Conservation (phyloP, 1,284 basidiomycete species). For the Schizophyllum commune region DNA sequence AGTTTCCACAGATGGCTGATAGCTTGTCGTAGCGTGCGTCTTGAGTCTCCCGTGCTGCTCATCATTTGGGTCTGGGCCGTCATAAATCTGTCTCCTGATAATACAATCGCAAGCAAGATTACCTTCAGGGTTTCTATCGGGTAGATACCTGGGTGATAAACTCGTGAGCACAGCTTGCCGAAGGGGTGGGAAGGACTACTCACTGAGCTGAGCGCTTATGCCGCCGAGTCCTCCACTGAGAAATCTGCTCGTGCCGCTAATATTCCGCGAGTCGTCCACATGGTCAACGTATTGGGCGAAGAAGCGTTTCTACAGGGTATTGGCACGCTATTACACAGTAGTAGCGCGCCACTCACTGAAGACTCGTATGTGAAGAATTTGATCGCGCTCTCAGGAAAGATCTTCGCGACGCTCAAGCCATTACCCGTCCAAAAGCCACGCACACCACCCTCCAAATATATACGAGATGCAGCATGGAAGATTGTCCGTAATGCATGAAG, state of each 20-base stretch:
- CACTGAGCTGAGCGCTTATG: constrained; percentile 87
- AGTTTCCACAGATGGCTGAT: constrained; percentile 67
- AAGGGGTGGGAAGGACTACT: constrained; percentile 20
- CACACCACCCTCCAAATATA: constrained; percentile 85
- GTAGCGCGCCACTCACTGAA: constrained; percentile 46
- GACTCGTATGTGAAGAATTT: constrained; percentile 97
- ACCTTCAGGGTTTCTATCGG: constrained; percentile 86
- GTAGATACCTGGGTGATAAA: constrained; percentile 62
- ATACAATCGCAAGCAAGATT: constrained; percentile 1
- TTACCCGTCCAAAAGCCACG: constrained; percentile 93
- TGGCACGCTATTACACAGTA: constrained; percentile 8
- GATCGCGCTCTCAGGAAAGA: constrained; percentile 96
- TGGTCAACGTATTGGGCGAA: constrained; percentile 91
- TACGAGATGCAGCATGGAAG: constrained; percentile 62
- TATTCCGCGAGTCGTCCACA: constrained; percentile 84
- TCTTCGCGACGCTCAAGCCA: constrained; percentile 80
- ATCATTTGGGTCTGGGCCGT: constrained; percentile 82
- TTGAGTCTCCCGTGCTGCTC: constrained; percentile 64
- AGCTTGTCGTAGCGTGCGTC: constrained; percentile 51
- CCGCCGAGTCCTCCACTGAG: constrained; percentile 94
- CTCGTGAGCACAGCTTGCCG: constrained; percentile 13
- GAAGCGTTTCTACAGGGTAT: constrained; percentile 67
- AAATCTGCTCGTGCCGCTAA: constrained; percentile 90
- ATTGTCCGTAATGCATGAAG: constrained; percentile 65
- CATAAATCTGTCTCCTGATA: neutral